A percentile compares a stretch with the other conserved stretches of the same genome.
These are phyloP conservation scores for Fusarium guadeloupense DNA, from an alignment of 2,329 filamentous ascomycete genomes.

Conservation along the genomic window DNA sequence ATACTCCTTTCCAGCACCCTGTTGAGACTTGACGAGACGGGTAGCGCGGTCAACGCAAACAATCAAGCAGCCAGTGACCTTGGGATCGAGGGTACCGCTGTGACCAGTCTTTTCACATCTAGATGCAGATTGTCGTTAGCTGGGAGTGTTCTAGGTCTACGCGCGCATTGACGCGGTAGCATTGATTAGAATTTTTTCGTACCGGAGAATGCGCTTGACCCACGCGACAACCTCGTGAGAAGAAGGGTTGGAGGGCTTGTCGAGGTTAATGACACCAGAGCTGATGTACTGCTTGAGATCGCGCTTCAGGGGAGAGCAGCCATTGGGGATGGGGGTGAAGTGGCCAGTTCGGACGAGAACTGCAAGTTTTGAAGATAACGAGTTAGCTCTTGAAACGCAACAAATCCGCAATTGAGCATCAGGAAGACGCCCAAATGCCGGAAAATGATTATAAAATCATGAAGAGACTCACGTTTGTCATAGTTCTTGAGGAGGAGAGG, in stretches of 20 bases:
- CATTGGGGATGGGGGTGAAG: conserved; percentile 95
- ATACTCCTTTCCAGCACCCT: conserved; percentile 99
- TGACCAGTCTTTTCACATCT: conserved; percentile 90
- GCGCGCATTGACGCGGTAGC: conserved; percentile 23
- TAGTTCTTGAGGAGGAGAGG: conserved; percentile 96
- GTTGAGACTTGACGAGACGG: conserved; percentile 97
- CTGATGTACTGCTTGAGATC: conserved; percentile 97
- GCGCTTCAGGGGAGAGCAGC: conserved; percentile 89
- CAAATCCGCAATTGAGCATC: conserved; percentile 12
- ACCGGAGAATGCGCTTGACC: conserved; percentile 97
- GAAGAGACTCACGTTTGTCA: conserved; percentile 75
- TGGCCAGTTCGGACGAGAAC: conserved; percentile 94
- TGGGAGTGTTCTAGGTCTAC: conserved; percentile 1
- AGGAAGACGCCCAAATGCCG: not conserved
- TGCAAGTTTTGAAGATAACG: conserved; percentile 49
- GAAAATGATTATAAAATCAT: conserved; percentile 1
- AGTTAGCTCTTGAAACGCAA: conserved; percentile 25
- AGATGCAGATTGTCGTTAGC: conserved; percentile 10
- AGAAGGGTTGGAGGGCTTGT: conserved; percentile 89
- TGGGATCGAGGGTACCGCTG: conserved; percentile 97
- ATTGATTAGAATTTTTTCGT: conserved; percentile 45
- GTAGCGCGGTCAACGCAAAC: conserved; percentile 97
- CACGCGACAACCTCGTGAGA: conserved; percentile 99
- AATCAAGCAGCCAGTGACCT: conserved; percentile 95
- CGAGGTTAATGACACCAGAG: conserved; percentile 96